phyloP scores from a whole-genome alignment of 1,284 basidiomycete genomes.

The Leccinum subatratum region DNA sequence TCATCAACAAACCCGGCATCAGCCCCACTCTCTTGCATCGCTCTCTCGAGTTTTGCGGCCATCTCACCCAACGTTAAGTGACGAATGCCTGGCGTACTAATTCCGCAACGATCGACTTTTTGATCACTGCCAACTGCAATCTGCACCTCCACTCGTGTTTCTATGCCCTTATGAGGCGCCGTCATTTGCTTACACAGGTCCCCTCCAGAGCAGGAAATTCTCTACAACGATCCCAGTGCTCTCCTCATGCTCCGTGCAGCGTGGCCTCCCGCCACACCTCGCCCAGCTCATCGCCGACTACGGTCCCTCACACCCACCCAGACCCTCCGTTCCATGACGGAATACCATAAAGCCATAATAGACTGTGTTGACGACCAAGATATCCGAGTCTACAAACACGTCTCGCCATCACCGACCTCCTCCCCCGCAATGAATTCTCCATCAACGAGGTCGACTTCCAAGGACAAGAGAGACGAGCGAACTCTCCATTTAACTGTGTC shows the following conservation, averaged over 20 bases:
- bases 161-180: conserved; percentile 41
- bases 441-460: too few relatives aligned
- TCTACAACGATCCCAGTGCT: conserved; percentile 40
- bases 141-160: conserved; percentile 48
- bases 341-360: conserved; percentile 53
- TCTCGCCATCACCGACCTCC: too few relatives aligned
- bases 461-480: too few relatives aligned
- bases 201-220: conserved; percentile 41
- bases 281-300: conserved; percentile 44
- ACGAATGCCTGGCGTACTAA: conserved; percentile 42
- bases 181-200: conserved; percentile 45
- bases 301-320: conserved; percentile 39
- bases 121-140: conserved; percentile 52
- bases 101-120: conserved; percentile 42
- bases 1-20: conserved; percentile 43
- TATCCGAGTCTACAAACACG: too few relatives aligned
- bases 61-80: conserved; percentile 42
- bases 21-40: conserved; percentile 47
- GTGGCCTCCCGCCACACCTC: conserved; percentile 46
- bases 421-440: too few relatives aligned
- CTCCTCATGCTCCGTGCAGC: conserved; percentile 38
- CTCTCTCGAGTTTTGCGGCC: conserved; percentile 43
- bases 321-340: conserved; percentile 36
- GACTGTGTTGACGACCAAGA: conserved; percentile 37
- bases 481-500: too few relatives aligned